phyloP scores from a whole-genome alignment of 148 eudicot species.

The Fallopia convolvulus region DNA sequence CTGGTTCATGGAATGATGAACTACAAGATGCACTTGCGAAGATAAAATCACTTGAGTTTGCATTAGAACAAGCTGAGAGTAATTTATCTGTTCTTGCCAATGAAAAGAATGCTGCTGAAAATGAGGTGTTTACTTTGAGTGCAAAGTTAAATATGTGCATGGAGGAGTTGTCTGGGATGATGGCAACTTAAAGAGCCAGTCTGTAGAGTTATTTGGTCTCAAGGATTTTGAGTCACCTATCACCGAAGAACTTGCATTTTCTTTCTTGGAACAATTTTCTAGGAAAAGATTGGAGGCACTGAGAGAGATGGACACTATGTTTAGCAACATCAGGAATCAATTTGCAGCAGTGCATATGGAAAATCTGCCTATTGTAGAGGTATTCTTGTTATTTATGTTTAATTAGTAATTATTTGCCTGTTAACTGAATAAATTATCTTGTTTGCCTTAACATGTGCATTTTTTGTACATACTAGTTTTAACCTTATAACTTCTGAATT shows the following conservation, averaged over 20 bases:
- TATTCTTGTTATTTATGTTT: conserved; percentile 16
- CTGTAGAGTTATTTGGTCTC: conserved; percentile 50
- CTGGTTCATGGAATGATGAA: too few species aligned
- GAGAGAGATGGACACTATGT: conserved; percentile 51
- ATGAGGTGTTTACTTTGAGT: too few species aligned
- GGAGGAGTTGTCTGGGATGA: conserved; percentile 57
- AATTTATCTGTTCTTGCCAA: too few species aligned
- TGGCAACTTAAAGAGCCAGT: conserved; percentile 43
- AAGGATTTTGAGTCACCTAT: conserved; percentile 44
- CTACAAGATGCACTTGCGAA: too few species aligned
- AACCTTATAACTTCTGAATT: neutral
- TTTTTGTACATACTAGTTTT: neutral
- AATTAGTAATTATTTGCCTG: neutral
- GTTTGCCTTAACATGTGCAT: neutral
- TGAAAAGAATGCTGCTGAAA: too few species aligned
- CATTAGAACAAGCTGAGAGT: too few species aligned
- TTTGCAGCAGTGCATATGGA: conserved; percentile 37
- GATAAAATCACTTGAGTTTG: too few species aligned
- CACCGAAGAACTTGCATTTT: conserved; percentile 48
- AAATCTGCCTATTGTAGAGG: conserved; percentile 38
- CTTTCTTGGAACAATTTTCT: conserved; percentile 35
- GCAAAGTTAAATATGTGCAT: too few species aligned
- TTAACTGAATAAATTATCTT: neutral
- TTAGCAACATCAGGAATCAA: conserved; percentile 36
- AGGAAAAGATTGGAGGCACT: conserved; percentile 43